Base-by-base conservation (phyloP, 225 moss, liverwort and hornwort species). In the Sphagnum tenellum region DNA sequence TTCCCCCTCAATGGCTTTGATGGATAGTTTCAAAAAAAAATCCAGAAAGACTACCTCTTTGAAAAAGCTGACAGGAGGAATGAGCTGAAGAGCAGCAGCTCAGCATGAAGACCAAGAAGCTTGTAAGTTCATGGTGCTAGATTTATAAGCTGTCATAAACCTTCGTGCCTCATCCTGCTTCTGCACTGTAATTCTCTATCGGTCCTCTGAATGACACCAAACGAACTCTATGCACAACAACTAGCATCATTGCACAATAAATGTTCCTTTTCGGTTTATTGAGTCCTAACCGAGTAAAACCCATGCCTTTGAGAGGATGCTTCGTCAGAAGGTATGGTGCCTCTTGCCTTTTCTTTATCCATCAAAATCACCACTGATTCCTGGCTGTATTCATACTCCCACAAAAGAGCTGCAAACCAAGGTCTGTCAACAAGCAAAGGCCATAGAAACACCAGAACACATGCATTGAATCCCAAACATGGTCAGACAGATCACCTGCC, bases 141-240 rank as follows among this genome's bases (percentile, higher is more conserved):
- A 67, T 51, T 84, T 78, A 74, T 87, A 87, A 0, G 72, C 78
- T 61, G 69, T 55, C 60, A 81, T 67, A 46, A 87, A 55, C 47
- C 75, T 69, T 67, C 74, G 61, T 57, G 70, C 5, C 12, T 76
- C 80, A 57, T 80, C 80, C 67, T 83, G 75, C 74, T 79, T 80
- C 82, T 79, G 82, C 76, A 78, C 80, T 80, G 78, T 83, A 65
- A 70, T 76, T 56, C 67, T 69, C 66, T 75, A 70, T 84, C 76
- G 78, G 80, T 80, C 14, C 29, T 66, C 56, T 48, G 14, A 44
- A 3, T 52, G 45, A 8, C n/a, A 6, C 44, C 55, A 14, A 11
- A 29, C n/a, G 4, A 63, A 29, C 29, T 29, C 29, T 29, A 4
- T 2, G 9, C 53, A 49, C 3, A n/a, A 65, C 5, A 49, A 9